Evolutionary conservation across 148 eudicot genomes (phyloP).

Genomic region (Arbutus unedo): DNA sequence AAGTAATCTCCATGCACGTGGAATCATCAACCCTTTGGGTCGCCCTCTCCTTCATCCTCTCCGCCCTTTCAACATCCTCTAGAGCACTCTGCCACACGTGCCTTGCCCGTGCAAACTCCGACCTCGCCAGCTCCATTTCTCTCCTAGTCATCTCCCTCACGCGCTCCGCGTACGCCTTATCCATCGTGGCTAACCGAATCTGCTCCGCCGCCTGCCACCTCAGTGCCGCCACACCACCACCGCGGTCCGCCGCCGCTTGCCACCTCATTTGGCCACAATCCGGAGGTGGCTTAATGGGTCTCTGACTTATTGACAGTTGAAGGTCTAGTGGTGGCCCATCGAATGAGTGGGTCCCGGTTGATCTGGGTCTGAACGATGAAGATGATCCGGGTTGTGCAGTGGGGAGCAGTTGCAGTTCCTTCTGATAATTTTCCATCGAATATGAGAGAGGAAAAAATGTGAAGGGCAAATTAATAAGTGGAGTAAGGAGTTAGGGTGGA

Average conservation of each 20-base stretch:
- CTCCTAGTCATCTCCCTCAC: constrained; percentile 72
- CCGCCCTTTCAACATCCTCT: constrained; percentile 61
- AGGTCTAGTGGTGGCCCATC: constrained; percentile 57
- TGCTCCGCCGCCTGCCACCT: constrained; percentile 88
- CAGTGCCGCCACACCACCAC: constrained; percentile 37
- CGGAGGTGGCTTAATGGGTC: constrained; percentile 24
- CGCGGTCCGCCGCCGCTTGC: not conserved
- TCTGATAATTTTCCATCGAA: constrained; percentile 65
- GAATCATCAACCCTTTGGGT: constrained; percentile 23
- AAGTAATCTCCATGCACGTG: constrained; percentile 75
- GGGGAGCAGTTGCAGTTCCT: constrained; percentile 76
- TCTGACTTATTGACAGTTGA: constrained; percentile 62
- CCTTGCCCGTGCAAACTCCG: constrained; percentile 77
- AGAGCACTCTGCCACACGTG: constrained; percentile 75
- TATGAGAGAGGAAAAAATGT: not conserved
- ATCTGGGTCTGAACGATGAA: not conserved
- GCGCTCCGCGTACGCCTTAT: constrained; percentile 84
- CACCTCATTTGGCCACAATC: not conserved
- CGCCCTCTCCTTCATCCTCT: constrained; percentile 58
- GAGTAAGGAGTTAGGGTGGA: not conserved
- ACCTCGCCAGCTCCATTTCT: constrained; percentile 81
- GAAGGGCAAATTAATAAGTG: not conserved
- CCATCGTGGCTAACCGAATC: constrained; percentile 65
- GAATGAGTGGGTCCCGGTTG: not conserved
- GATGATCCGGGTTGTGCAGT: constrained; percentile 27